Conservation (phyloP, 2,329 filamentous ascomycete genomes). For the Hawksworthiomyces lignivorus region DNA sequence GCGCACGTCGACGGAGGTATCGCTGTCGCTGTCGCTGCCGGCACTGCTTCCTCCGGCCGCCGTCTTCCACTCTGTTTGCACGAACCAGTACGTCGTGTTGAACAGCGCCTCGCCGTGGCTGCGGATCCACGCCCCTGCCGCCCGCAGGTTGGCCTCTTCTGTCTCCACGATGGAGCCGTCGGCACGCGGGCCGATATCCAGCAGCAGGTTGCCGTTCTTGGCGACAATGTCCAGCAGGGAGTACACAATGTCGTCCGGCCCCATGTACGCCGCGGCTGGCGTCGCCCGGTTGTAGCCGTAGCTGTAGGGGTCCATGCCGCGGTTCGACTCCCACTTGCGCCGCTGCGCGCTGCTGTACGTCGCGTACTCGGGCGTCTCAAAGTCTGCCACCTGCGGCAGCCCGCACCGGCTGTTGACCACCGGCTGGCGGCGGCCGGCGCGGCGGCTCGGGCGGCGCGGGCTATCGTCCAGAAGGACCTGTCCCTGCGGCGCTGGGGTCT, state of each 20-base stretch:
- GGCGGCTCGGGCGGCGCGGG: too few species aligned
- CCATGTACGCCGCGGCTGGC: conserved; percentile 41
- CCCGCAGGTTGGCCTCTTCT: conserved; percentile 38
- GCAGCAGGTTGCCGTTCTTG: conserved; percentile 49
- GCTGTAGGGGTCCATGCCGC: conserved; percentile 51
- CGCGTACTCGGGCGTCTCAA: conserved; percentile 53
- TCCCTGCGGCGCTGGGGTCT: conserved; percentile 31
- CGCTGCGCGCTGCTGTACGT: conserved; percentile 40
- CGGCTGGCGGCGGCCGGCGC: conserved; percentile 18
- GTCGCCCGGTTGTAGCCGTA: conserved; percentile 55
- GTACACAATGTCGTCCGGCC: conserved; percentile 37
- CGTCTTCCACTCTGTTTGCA: conserved; percentile 19
- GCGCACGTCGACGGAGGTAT: conserved; percentile 22
- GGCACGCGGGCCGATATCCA: conserved; percentile 48
- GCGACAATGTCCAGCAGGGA: conserved; percentile 43
- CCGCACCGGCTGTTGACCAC: conserved; percentile 50
- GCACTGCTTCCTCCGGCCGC: background rate
- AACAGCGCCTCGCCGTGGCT: conserved; percentile 47
- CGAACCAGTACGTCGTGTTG: conserved; percentile 47
- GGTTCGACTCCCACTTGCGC: conserved; percentile 53
- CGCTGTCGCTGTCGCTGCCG: too few species aligned
- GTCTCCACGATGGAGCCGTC: conserved; percentile 45
- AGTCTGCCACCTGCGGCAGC: conserved; percentile 36
- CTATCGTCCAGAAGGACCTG: too few species aligned
- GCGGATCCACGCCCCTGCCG: conserved; percentile 31